A percentile compares a stretch with the other conserved stretches of the same genome.
Conservation (phyloP, 805 yeast genomes). For the Lipomyces japonicus region DNA sequence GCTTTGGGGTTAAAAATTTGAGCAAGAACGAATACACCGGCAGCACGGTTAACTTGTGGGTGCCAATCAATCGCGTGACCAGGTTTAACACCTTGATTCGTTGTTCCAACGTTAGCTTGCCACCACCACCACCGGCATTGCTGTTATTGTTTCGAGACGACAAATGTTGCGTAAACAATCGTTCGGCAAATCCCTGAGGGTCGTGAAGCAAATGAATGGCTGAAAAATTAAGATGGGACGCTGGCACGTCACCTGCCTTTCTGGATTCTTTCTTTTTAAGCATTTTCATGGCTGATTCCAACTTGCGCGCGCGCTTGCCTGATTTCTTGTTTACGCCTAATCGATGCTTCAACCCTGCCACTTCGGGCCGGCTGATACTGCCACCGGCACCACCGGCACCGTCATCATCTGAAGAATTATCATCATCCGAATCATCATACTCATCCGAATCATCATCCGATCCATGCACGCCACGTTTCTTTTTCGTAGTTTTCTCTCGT, state of each 20-base stretch:
- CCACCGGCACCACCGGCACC: no score
- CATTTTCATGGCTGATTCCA: conserved; percentile 68
- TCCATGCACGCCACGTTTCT: conserved; percentile 45
- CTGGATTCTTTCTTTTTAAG: conserved; percentile 54
- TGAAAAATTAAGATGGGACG: conserved; percentile 76
- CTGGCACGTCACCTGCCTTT: conserved; percentile 36
- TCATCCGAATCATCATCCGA: conserved; percentile 59
- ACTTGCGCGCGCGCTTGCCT: conserved; percentile 71
- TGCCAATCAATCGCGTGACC: conserved; percentile 84
- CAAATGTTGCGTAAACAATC: conserved; percentile 66
- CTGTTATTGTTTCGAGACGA: conserved; percentile 56
- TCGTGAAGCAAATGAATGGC: conserved; percentile 93
- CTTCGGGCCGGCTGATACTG: conserved; percentile 4
- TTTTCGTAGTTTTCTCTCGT: conserved; percentile 78
- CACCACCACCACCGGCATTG: no score
- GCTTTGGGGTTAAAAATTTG: conserved; percentile 91
- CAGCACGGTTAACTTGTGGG: conserved; percentile 85
- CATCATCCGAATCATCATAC: conserved; percentile 42
- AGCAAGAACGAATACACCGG: conserved; percentile 86
- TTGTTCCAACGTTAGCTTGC: conserved; percentile 77
- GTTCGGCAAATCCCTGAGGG: conserved; percentile 97
- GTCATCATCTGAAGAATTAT: conserved; percentile 20
- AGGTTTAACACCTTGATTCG: conserved; percentile 84
- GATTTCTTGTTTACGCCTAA: conserved; percentile 79
- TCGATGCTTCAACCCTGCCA: conserved; percentile 60